Conservation (phyloP, 2,329 filamentous ascomycete species). For the Ophiocordyceps robertsii region DNA sequence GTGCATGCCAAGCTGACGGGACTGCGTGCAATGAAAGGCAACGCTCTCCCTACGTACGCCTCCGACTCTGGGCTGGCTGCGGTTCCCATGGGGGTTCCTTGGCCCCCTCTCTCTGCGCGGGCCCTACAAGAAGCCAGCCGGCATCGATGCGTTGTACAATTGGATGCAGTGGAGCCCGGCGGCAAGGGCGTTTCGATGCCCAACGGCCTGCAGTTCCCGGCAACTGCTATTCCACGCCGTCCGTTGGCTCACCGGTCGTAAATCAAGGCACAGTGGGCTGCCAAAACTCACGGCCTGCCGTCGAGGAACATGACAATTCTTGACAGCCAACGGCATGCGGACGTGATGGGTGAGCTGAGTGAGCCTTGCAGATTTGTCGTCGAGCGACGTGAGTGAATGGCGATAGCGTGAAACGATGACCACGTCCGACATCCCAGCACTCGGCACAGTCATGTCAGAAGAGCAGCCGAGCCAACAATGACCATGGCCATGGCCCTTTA, state of each 20-base stretch:
- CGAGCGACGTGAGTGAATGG: too few species aligned
- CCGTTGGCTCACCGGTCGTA: background rate
- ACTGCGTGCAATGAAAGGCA: background rate
- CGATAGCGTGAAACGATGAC: too few species aligned
- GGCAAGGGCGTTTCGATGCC: slow-evolving; percentile 32
- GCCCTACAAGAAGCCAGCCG: slow-evolving; percentile 15
- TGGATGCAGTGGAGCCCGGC: slow-evolving; percentile 23
- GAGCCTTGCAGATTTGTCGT: too few species aligned
- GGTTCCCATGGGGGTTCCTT: background rate
- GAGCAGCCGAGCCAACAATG: too few species aligned
- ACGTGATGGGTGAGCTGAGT: too few species aligned
- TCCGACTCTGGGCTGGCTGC: background rate
- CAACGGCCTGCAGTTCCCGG: slow-evolving; percentile 25
- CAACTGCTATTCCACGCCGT: background rate
- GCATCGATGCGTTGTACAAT: slow-evolving; percentile 28
- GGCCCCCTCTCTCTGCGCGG: background rate
- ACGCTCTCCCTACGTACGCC: background rate
- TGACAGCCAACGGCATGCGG: too few species aligned
- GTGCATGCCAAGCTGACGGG: background rate
- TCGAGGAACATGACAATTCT: too few species aligned
- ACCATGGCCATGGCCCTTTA: too few species aligned
- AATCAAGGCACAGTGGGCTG: background rate
- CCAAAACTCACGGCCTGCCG: background rate
- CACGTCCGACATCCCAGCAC: too few species aligned
- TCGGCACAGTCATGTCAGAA: too few species aligned